Evolutionary conservation across 441 rosid species (phyloP).

Genomic region (Gossypium laxum): DNA sequence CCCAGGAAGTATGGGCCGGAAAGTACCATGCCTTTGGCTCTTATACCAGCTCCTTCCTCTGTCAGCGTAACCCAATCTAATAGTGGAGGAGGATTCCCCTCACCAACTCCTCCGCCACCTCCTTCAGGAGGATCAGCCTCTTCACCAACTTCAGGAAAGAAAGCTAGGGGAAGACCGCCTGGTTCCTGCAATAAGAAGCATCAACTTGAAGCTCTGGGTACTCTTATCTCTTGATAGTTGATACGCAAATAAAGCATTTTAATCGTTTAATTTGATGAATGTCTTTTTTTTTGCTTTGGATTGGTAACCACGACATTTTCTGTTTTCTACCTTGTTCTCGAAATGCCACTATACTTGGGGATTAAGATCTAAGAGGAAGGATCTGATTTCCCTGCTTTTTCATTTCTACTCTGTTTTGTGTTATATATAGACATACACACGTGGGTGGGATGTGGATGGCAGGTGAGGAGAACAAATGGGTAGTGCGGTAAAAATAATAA

Average conservation of each 20-base stretch:
- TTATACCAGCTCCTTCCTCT: constrained; percentile 27
- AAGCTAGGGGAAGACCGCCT: constrained; percentile 64
- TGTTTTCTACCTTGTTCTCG: neutral
- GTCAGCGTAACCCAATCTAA: constrained; percentile 20
- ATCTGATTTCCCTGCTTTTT: neutral
- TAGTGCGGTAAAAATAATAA: neutral
- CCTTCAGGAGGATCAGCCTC: constrained; percentile 22
- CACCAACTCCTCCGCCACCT: constrained; percentile 21
- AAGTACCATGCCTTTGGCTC: constrained; percentile 39
- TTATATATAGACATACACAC: neutral
- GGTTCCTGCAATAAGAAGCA: constrained; percentile 61
- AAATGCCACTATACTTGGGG: neutral
- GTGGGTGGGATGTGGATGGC: constrained; percentile 11
- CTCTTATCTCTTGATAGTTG: neutral
- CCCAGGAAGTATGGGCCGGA: constrained; percentile 79
- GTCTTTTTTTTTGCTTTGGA: neutral
- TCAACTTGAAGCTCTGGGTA: constrained; percentile 40
- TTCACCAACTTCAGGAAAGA: constrained; percentile 39
- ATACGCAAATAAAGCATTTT: neutral
- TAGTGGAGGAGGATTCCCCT: constrained; percentile 25
- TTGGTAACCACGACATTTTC: neutral
- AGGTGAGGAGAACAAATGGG: constrained; percentile 17
- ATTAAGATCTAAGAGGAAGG: neutral
- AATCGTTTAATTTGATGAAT: neutral
- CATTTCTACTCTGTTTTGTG: neutral